phyloP scores from a whole-genome alignment of 2,329 filamentous ascomycete genomes.

The Colletotrichum musae region DNA sequence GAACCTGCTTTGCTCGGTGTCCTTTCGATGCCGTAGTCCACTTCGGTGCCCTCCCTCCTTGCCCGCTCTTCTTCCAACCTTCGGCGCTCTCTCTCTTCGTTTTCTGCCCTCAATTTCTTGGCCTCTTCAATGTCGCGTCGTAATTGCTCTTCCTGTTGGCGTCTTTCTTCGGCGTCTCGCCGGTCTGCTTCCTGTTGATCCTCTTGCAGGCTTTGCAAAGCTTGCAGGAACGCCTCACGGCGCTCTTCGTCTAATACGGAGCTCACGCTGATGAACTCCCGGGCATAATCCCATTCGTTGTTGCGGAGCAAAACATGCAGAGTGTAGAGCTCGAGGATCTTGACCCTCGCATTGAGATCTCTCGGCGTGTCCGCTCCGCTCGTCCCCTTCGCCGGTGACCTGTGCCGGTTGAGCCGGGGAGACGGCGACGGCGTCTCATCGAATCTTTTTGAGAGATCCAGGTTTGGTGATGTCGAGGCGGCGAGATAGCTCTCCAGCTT shows the following conservation, averaged over 20 bases:
- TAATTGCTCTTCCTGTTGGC: slow-evolving; percentile 70
- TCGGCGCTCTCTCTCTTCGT: slow-evolving; percentile 69
- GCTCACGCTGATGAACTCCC: slow-evolving; percentile 89
- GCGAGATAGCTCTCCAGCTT: slow-evolving; percentile 92
- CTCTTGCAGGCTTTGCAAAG: slow-evolving; percentile 85
- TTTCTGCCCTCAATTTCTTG: slow-evolving; percentile 68
- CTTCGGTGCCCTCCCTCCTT: slow-evolving; percentile 68
- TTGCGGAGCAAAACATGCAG: slow-evolving; percentile 95
- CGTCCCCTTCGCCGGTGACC: slow-evolving; percentile 62
- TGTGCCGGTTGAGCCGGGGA: slow-evolving; percentile 54
- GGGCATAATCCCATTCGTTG: slow-evolving; percentile 95
- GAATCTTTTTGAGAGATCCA: slow-evolving; percentile 79
- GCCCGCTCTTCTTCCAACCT: slow-evolving; percentile 69
- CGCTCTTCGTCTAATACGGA: slow-evolving; percentile 93
- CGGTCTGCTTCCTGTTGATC: slow-evolving; percentile 83
- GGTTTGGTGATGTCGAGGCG: slow-evolving; percentile 78
- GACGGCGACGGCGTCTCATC: slow-evolving; percentile 58
- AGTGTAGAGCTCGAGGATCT: slow-evolving; percentile 95
- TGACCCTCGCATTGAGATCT: slow-evolving; percentile 87
- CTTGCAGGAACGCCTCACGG: slow-evolving; percentile 89
- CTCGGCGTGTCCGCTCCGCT: slow-evolving; percentile 86
- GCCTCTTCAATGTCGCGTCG: slow-evolving; percentile 71
- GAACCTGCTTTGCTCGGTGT: slow-evolving; percentile 57
- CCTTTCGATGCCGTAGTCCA: slow-evolving; percentile 79
- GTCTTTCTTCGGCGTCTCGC: slow-evolving; percentile 72